Evolutionary conservation across 495 filamentous ascomycete species (phyloP).

Genomic region (Penicillium pancosmium): DNA sequence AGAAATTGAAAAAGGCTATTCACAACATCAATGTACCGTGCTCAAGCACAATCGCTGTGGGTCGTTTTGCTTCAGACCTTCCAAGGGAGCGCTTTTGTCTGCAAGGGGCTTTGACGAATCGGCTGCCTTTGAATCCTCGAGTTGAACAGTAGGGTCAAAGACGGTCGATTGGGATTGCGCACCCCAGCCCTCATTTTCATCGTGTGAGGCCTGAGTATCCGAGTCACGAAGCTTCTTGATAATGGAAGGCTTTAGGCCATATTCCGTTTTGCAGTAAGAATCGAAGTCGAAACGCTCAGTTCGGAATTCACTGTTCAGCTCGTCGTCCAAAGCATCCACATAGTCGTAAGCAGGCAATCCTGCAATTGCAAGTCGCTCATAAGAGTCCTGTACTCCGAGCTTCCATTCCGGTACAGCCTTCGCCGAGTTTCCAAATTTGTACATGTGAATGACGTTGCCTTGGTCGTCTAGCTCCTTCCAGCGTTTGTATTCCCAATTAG

Average conservation of each 20-base stretch:
- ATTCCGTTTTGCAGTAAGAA: conserved; percentile 3
- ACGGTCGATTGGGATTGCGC: conserved; percentile 7
- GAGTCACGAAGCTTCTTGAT: background rate
- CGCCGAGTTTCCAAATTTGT: conserved; percentile 11
- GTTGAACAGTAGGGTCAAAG: background rate
- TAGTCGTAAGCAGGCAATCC: conserved; percentile 22
- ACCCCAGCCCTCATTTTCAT: conserved; percentile 9
- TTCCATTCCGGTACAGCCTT: conserved; percentile 22
- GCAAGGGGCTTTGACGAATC: background rate
- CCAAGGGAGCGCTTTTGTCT: background rate
- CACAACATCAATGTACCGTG: background rate
- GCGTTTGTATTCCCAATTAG: conserved; percentile 13
- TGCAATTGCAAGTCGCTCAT: conserved; percentile 23
- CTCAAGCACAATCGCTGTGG: background rate
- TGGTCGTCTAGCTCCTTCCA: conserved; percentile 12
- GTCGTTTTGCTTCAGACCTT: background rate
- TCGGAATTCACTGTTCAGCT: conserved; percentile 16
- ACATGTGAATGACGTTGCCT: conserved; percentile 11
- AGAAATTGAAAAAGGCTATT: background rate
- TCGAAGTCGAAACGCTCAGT: conserved; percentile 11
- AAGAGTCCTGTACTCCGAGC: conserved; percentile 25
- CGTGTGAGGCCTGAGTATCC: background rate
- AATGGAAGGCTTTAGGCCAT: conserved; percentile 4
- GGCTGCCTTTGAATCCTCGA: background rate
- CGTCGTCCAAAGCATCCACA: conserved; percentile 22